Conservation (phyloP, 495 filamentous ascomycete species). For the Neurospora sp. region DNA sequence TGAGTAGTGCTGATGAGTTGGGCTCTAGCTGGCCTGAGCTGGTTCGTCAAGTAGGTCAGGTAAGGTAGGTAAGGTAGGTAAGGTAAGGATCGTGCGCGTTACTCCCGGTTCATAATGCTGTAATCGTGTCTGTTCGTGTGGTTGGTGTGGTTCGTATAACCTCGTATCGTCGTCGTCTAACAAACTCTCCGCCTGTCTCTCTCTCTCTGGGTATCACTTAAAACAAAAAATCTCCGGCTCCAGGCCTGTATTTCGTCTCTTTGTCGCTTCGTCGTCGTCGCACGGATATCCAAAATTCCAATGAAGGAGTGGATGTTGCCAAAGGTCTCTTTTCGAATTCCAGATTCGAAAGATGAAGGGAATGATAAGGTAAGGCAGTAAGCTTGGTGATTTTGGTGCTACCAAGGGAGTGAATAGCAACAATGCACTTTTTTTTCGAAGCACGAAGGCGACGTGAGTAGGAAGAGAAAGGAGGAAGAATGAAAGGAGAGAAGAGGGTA, state of each 20-base stretch:
- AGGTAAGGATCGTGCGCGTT: neutral
- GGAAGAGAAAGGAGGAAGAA: neutral
- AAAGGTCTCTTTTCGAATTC: neutral
- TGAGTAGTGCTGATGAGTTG: too few relatives aligned
- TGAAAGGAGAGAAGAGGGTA: neutral
- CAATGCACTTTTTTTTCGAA: neutral
- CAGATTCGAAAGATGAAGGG: neutral
- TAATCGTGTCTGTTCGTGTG: neutral
- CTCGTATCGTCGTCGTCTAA: neutral
- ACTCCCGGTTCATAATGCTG: neutral
- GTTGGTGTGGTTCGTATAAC: neutral
- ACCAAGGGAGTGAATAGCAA: neutral
- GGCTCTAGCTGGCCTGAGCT: too few relatives aligned
- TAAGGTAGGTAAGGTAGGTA: too few relatives aligned
- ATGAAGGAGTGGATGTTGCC: neutral
- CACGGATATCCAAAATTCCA: too few relatives aligned
- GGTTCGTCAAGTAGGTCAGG: neutral
- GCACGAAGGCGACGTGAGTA: neutral
- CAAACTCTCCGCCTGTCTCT: neutral
- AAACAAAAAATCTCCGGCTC: neutral
- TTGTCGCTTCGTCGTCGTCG: neutral
- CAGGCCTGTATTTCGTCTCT: neutral
- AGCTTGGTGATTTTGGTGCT: neutral
- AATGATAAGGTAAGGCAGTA: neutral
- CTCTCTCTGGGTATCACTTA: neutral